A percentile compares a stretch with the other conserved stretches of the same genome.
phyloP scores from a whole-genome alignment of 805 yeast genomes.

The Kodamaea nitidulidarum region DNA sequence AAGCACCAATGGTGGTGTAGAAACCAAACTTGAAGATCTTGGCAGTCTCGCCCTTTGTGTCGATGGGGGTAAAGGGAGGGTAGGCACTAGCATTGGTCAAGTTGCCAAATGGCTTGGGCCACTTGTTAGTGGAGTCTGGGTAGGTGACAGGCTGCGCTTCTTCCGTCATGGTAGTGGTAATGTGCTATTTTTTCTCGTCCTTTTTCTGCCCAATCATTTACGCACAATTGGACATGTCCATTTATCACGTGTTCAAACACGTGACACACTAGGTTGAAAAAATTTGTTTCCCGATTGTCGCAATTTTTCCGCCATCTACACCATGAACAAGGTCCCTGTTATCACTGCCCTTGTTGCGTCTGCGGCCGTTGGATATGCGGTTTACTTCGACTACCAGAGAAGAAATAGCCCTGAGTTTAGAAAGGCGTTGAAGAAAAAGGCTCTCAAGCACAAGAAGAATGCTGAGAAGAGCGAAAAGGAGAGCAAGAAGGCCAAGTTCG shows the following conservation, averaged over 20 bases:
- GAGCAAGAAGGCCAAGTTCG: constrained; percentile 57
- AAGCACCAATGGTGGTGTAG: constrained; percentile 47
- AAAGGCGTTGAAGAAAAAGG: constrained; percentile 60
- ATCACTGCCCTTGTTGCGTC: constrained; percentile 46
- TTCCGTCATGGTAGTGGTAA: constrained; percentile 11
- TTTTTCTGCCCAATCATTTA: constrained; percentile 10
- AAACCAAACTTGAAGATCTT: constrained; percentile 44
- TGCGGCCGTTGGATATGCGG: constrained; percentile 67
- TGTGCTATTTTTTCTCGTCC: constrained; percentile 1
- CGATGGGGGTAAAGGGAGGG: constrained; percentile 51
- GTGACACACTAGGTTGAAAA: constrained; percentile 5
- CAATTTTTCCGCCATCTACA: constrained; percentile 3
- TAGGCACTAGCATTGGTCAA: constrained; percentile 36
- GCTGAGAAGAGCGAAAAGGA: constrained; percentile 52
- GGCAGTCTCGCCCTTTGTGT: constrained; percentile 48
- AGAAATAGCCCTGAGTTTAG: constrained; percentile 82
- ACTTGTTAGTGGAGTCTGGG: constrained; percentile 39
- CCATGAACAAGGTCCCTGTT: constrained; percentile 29
- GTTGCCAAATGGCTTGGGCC: constrained; percentile 41
- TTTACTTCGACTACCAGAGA: constrained; percentile 90
- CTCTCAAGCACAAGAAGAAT: constrained; percentile 56
- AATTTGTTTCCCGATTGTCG: constrained; percentile 5
- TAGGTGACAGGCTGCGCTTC: constrained; percentile 11
- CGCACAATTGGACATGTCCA: constrained; percentile 2
- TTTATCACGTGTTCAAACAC: constrained; percentile 3